Base-by-base conservation (phyloP, 2,329 filamentous ascomycete species). In the Cordyceps pruinosa region DNA sequence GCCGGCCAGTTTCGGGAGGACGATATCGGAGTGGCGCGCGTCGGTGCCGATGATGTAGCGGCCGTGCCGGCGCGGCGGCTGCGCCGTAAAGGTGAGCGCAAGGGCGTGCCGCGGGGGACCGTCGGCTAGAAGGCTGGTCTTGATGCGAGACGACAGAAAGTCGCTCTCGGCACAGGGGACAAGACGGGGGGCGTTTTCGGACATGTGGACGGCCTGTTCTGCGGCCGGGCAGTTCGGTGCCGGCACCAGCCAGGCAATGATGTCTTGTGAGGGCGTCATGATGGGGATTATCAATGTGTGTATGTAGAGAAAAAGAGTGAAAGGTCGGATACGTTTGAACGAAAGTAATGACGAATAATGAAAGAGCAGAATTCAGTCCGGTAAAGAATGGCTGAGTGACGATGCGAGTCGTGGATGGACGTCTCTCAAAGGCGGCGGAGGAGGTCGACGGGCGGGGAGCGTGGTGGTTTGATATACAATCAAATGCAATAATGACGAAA, bases 241-340 rank as follows among this genome's bases (percentile, higher is more conserved):
- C 41, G 70, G 71, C 50, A 73, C 67, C 62, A 73, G 70, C 71
- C 71, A 73, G 63, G 71, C 71, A 63, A 73, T 72, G 59, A 71
- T 64, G 57, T 72, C 63, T 57, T 63, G 57, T 55, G 58, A 52
- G 60, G 57, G 59, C 32, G 59, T 56, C 61, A 62, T 60, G 37
- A 23, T 34, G 35, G 8, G 21, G 21, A 45, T 53, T 34, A 52
- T 50, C 34, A 52, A 49, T 41, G 26, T 28, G 12, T 34, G n/a
- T 34, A 34, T 37, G 35, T 28, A 49, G 15, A 41, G 25, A 46
- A 55, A 17, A n/a, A 13, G 17, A 9, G 23, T 19, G 13, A 34
- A 34, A 42, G n/a, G 25, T n/a, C 9, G n/a, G 6, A n/a, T 35
- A 57, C 21, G 60, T 37, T 48, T 41, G 37, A 41, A 21, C 2